Percentiles rank a stretch among this genome's conserved stretches.
Conservation (phyloP, 2,329 filamentous ascomycete genomes). For the Phyllosticta capitalensis region DNA sequence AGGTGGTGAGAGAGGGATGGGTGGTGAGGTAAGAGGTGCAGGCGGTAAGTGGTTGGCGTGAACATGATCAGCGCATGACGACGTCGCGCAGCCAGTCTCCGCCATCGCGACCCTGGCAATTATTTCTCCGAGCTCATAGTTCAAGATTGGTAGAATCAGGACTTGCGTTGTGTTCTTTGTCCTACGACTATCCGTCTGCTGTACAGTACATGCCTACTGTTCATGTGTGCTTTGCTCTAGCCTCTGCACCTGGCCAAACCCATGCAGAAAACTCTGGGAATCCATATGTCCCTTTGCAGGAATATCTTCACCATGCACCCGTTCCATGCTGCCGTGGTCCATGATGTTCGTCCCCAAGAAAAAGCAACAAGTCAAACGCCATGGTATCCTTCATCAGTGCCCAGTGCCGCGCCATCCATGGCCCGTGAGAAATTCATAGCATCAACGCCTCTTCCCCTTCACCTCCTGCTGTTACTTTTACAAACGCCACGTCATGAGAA, state of each 20-base stretch:
- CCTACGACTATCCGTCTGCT: background rate
- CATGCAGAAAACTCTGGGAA: no score
- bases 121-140: no score
- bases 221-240: no score
- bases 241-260: no score
- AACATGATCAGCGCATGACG: no score
- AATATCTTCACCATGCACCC: background rate
- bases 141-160: background rate
- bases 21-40: no score
- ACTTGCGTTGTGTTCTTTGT: background rate
- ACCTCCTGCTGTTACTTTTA: background rate
- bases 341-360: background rate
- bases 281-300: no score
- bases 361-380: background rate
- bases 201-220: no score
- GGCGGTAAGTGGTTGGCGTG: no score
- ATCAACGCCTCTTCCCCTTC: background rate
- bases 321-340: background rate
- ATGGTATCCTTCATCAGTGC: background rate
- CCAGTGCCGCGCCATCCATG: background rate
- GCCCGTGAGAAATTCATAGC: background rate
- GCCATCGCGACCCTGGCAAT: no score
- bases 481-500: background rate
- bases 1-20: no score
- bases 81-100: no score